Evolutionary conservation across 345 rosid species (phyloP).

Genomic region (Gossypium thurberi): DNA sequence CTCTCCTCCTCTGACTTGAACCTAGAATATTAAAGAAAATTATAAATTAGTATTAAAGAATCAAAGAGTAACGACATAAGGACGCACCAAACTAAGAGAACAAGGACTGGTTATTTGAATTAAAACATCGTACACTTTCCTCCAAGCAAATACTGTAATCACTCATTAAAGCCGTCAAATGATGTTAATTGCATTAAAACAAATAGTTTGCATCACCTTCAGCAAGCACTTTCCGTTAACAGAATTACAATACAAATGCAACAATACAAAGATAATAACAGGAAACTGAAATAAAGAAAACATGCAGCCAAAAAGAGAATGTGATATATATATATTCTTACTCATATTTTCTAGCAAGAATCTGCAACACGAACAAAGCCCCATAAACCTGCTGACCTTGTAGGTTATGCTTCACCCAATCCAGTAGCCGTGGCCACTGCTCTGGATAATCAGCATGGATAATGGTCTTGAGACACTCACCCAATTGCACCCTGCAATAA

Average conservation of each 20-base stretch:
- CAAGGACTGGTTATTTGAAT: too few relatives aligned
- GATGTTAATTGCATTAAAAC: neutral
- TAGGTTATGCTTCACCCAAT: slow-evolving; percentile 86
- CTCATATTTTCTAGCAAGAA: slow-evolving; percentile 98
- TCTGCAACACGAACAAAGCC: slow-evolving; percentile 82
- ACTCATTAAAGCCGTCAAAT: neutral
- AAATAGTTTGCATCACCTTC: neutral
- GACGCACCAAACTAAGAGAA: neutral
- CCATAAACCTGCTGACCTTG: slow-evolving; percentile 90
- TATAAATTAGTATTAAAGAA: neutral
- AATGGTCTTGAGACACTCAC: slow-evolving; percentile 94
- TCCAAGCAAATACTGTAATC: neutral
- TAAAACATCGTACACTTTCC: too few relatives aligned
- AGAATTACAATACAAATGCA: neutral
- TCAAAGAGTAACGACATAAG: neutral
- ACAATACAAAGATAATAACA: neutral
- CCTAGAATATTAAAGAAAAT: slow-evolving; percentile 36
- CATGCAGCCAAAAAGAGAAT: neutral
- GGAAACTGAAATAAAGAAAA: neutral
- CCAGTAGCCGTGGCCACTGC: slow-evolving; percentile 95
- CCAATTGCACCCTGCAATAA: slow-evolving; percentile 73
- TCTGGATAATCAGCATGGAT: slow-evolving; percentile 96
- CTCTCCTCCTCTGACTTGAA: slow-evolving; percentile 98
- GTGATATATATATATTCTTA: slow-evolving; percentile 24
- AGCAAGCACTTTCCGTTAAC: neutral